phyloP scores from a whole-genome alignment of 2,329 filamentous ascomycete genomes.

The Colletotrichum sp. region DNA sequence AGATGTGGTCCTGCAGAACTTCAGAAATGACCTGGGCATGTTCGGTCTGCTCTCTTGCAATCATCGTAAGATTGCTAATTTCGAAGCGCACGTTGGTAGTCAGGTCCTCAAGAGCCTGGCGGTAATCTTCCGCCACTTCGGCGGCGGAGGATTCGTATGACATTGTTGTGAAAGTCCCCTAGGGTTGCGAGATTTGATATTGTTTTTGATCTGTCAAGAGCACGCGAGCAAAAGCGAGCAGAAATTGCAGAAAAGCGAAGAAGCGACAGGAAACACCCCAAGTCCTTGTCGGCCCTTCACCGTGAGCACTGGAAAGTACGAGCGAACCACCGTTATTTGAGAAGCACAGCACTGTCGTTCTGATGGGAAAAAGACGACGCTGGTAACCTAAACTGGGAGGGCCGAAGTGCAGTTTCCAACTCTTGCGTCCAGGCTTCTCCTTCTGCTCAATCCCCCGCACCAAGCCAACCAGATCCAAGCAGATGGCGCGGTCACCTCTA shows the following conservation, averaged over 20 bases:
- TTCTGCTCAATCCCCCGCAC: slow-evolving; percentile 15
- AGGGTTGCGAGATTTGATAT: neutral
- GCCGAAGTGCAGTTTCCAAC: slow-evolving; percentile 18
- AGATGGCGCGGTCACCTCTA: slow-evolving; percentile 10
- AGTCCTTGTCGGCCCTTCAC: slow-evolving; percentile 8
- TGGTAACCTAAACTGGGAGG: slow-evolving; percentile 18
- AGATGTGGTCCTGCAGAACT: slow-evolving; percentile 90
- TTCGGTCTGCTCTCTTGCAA: slow-evolving; percentile 96
- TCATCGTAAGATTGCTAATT: slow-evolving; percentile 96
- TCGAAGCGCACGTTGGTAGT: slow-evolving; percentile 90
- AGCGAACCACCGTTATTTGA: slow-evolving; percentile 20
- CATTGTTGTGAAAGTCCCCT: slow-evolving; percentile 36
- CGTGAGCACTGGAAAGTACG: slow-evolving; percentile 15
- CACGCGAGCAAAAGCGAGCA: slow-evolving; percentile 13
- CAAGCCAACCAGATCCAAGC: slow-evolving; percentile 20
- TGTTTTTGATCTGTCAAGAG: slow-evolving; percentile 12
- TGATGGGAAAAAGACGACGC: slow-evolving; percentile 8
- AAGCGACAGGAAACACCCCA: slow-evolving; percentile 4
- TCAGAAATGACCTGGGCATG: slow-evolving; percentile 92
- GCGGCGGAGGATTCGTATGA: slow-evolving; percentile 63
- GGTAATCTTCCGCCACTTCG: slow-evolving; percentile 95
- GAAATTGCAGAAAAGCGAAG: neutral
- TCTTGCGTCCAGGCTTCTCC: slow-evolving; percentile 13
- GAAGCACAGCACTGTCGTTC: neutral
- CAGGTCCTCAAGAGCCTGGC: slow-evolving; percentile 89